These are phyloP conservation scores for Tetramitus jugosus DNA, from an alignment of 208 protist species.

Conservation along the genomic window DNA sequence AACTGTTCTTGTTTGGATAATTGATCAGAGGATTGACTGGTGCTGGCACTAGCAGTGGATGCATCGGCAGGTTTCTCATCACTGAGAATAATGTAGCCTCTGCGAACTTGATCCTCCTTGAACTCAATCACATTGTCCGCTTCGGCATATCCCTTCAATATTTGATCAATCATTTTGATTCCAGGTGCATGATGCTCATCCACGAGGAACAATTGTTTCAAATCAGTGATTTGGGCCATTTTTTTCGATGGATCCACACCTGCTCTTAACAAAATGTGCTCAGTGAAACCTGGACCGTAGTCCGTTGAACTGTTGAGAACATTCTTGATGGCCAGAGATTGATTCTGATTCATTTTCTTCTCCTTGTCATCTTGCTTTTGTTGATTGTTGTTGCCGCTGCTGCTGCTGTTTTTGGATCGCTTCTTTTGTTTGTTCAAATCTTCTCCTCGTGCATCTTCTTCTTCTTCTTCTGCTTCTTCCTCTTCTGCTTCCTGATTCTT, in stretches of 20 bases:
- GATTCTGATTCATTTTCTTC: background rate
- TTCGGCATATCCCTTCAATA: conserved; percentile 10
- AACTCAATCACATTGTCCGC: conserved; percentile 20
- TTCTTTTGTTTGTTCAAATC: too few species aligned
- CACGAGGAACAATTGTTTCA: too few species aligned
- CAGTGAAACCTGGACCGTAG: conserved; percentile 51
- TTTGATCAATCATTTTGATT: background rate
- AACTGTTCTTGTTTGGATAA: background rate
- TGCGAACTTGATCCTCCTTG: background rate
- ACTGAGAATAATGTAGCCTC: conserved; percentile 8
- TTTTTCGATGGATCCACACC: conserved; percentile 29
- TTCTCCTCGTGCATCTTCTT: too few species aligned
- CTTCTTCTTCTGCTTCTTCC: background rate
- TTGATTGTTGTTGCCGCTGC: background rate
- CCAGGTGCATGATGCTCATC: too few species aligned
- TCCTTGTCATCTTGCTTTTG: background rate
- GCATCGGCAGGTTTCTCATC: background rate
- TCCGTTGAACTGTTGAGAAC: conserved; percentile 44
- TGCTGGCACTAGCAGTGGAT: background rate
- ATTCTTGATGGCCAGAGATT: conserved; percentile 24
- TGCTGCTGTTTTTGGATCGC: background rate
- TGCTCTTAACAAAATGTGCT: conserved; percentile 54
- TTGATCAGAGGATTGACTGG: background rate
- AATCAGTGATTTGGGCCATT: background rate
- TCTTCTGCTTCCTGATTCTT: background rate